These are phyloP conservation scores for Cunninghamia lanceolata DNA, from an alignment of 75 land plant genomes.

Conservation along the genomic window DNA sequence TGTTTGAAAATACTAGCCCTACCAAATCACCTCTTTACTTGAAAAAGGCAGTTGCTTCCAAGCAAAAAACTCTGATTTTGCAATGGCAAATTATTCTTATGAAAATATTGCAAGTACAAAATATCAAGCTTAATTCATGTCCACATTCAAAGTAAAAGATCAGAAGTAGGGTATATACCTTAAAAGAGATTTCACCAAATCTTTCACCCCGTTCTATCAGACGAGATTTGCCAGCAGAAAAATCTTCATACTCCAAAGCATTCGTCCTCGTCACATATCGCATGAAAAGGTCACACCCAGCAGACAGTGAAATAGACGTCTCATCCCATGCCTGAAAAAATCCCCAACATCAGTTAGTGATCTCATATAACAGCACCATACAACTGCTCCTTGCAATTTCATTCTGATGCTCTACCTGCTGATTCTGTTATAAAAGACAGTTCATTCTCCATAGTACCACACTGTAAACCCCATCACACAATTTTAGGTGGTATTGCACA, in stretches of 20 bases:
- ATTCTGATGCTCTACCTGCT: conserved; percentile 2
- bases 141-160: not conserved
- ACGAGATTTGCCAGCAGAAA: conserved; percentile 82
- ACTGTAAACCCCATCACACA: not conserved
- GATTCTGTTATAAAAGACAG: not conserved
- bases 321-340: conserved; percentile 81
- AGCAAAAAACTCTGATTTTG: not conserved
- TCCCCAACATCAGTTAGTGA: conserved; percentile 5
- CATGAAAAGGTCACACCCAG: conserved; percentile 96
- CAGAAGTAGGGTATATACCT: conserved; percentile 45
- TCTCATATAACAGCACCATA: conserved; percentile 10
- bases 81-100: not conserved
- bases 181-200: conserved; percentile 93
- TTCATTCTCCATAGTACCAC: not conserved
- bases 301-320: conserved; percentile 93
- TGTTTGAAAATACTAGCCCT: not conserved
- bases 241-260: conserved; percentile 95
- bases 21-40: not conserved
- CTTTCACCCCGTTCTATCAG: conserved; percentile 96
- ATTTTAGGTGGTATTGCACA: not conserved
- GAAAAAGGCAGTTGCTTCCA: not conserved
- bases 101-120: not conserved
- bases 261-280: conserved; percentile 96
- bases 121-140: not conserved
- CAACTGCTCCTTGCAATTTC: conserved; percentile 4